Evolutionary conservation across 192 early-diverging fungal genomes (phyloP), one percentile per base, ranked within the genome.

Genomic region (Rhizophagus prolifer): DNA sequence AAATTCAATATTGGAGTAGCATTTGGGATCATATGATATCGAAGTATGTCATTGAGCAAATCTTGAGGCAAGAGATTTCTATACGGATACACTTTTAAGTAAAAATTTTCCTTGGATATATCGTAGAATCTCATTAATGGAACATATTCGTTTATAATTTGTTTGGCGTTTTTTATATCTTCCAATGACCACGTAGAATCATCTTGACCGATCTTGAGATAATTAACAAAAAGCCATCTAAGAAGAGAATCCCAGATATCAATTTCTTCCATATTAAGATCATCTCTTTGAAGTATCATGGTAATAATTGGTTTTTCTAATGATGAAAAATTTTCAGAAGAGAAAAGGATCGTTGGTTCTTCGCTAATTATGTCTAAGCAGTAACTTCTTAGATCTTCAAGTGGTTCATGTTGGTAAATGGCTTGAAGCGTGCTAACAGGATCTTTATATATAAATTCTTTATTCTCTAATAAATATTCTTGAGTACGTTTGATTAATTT

Each of bases 1-100:
- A 54, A 54, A 19, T 54, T 54, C 0, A 54, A 16, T 4, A 16
- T 54, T 54, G 50, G 50, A 54, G 19, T 54, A 54, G 50, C 16
- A 54, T 54, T 54, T 54, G 64, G 64, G 13, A 36, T 26, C 26
- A 36, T 36, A 66, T 66, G 34, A 66, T 36, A 31, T 36, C 64
- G 34, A 28, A 66, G 26, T 2, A 66, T 28, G 14, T 66, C 64
- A 26, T 66, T n/a, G 0, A 34, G 21, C 28, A 66, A 66, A 36
- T 66, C 64, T 26, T 66, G 64, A 28, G 64, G 64, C 21, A 66
- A 31, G 14, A 66, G 7, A 28, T 28, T 12, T 21, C 13, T 66
- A 66, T 66, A 66, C 10, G 64, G 64, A 28, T 36, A 66, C 4
- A 66, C 64, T 36, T 66, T 66, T 66, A 34, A 36, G 16, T 21